Base-by-base conservation (phyloP, 371 early-diverging fungal species). In the Apophysomyces sp. region DNA sequence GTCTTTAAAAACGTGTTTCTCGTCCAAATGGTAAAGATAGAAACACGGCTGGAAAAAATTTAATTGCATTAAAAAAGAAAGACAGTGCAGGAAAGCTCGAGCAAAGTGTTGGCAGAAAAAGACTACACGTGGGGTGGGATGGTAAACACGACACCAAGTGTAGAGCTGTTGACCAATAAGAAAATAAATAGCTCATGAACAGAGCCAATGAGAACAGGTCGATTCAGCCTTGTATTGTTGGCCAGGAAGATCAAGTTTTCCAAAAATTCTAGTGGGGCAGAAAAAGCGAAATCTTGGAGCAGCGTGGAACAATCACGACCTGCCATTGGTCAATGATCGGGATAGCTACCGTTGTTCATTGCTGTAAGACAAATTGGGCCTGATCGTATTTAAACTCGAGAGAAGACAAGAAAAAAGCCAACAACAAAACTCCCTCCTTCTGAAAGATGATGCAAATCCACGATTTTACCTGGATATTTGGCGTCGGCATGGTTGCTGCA, bases 391-490 rank as follows among this genome's bases (percentile, higher is more conserved):
- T 44, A 44, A 21, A n/a, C n/a, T n/a, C 4, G 49, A n/a, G 49
- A 16, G 49, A 18, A 44, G 24, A 9, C 0, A 44, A 21, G 49
- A 21, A 11, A 44, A 11, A 26, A 21, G 49, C 2, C 16, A 7
- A 0, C 7, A 6, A 44, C 1, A 44, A 4, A 44, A n/a, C 2
- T 21, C 21, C 21, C 24, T 44, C 21, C 21, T 21, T 21, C 49
- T 21, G 8, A 44, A 44, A 21, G 24, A 44, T 72, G 70, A 90
- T 90, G 89, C 34, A 78, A 36, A 61, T 82, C 16, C 75, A 87
- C 66, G 83, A 85, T 27, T 93, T 73, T 68, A 91, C 91, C 11
- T 92, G 87, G 80, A 83, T 94, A 31, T 92, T 94, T 69, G 91
- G 76, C 30, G 65, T 93, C 18, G 86, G 84, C 58, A 76, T 92